A percentile compares a stretch with the other conserved stretches of the same genome.
Evolutionary conservation across 2,329 filamentous ascomycete genomes (phyloP).

Genomic region (Cladosporium sp.): DNA sequence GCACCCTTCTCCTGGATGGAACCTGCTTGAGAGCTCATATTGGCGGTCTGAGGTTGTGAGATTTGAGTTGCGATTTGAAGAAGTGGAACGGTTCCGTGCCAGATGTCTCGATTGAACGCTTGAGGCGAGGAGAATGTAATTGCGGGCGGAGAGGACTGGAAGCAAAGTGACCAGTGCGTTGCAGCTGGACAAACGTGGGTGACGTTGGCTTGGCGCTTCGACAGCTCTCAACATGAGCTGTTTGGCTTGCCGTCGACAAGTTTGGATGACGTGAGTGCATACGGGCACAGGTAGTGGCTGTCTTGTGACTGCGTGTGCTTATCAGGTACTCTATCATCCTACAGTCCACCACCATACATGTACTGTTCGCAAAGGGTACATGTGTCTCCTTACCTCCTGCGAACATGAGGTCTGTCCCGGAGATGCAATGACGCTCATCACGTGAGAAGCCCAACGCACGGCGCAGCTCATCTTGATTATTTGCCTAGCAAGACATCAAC

Average conservation of each 20-base stretch:
- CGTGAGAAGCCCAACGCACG: neutral
- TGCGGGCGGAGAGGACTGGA: constrained; percentile 5
- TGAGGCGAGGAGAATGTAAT: constrained; percentile 6
- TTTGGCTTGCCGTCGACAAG: too few species aligned
- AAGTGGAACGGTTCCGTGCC: constrained; percentile 10
- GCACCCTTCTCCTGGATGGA: constrained; percentile 23
- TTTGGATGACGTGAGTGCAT: too few species aligned
- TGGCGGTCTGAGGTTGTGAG: constrained; percentile 6
- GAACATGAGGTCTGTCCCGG: too few species aligned
- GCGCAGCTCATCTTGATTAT: neutral
- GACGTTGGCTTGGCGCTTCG: too few species aligned
- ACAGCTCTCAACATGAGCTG: too few species aligned
- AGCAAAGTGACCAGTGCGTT: neutral
- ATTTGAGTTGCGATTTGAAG: constrained; percentile 7
- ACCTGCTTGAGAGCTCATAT: constrained; percentile 19
- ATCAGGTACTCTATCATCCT: too few species aligned
- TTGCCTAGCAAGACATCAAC: constrained; percentile 1
- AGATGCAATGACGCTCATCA: neutral
- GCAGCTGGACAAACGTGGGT: too few species aligned
- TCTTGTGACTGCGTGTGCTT: too few species aligned
- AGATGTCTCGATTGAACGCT: constrained; percentile 8
- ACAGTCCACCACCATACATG: too few species aligned
- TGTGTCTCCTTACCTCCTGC: too few species aligned
- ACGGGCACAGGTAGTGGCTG: too few species aligned
- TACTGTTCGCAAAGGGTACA: too few species aligned